Percentiles rank a stretch among this genome's conserved stretches.
phyloP scores from a whole-genome alignment of 805 yeast species.

The Sugiyamaella valdiviana region DNA sequence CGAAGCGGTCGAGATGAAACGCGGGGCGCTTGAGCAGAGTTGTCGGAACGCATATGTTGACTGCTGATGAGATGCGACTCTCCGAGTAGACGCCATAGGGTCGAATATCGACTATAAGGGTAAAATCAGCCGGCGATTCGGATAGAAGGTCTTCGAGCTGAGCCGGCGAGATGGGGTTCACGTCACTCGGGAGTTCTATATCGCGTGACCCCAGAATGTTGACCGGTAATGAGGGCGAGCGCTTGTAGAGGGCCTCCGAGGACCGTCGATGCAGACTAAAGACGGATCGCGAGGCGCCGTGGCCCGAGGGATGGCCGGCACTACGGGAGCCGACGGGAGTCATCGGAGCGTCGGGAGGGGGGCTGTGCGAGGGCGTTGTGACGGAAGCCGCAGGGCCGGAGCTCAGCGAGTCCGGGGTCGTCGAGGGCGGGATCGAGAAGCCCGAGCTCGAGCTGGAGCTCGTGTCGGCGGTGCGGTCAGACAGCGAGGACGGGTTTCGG shows the following conservation, averaged over 20 bases:
- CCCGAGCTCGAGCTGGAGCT: neutral
- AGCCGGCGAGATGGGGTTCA: neutral
- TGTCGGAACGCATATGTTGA: slow-evolving; percentile 84
- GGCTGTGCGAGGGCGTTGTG: neutral
- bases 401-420: neutral
- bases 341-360: neutral
- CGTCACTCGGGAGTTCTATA: neutral
- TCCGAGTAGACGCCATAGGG: slow-evolving; percentile 69
- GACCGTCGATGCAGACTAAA: neutral
- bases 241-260: slow-evolving; percentile 2
- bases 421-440: neutral
- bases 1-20: slow-evolving; percentile 46
- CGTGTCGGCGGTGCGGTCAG: neutral
- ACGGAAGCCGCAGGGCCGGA: neutral
- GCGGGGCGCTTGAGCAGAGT: slow-evolving; percentile 72
- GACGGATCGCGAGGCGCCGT: neutral
- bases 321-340: too few relatives aligned
- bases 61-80: slow-evolving; percentile 51
- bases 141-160: neutral
- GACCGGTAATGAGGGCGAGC: slow-evolving; percentile 4
- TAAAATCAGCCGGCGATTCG: neutral
- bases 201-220: neutral
- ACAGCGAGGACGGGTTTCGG: neutral
- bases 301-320: too few relatives aligned
- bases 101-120: slow-evolving; percentile 65